Conservation (phyloP, 2,329 filamentous ascomycete species). For the Colletotrichum euphorbiae region DNA sequence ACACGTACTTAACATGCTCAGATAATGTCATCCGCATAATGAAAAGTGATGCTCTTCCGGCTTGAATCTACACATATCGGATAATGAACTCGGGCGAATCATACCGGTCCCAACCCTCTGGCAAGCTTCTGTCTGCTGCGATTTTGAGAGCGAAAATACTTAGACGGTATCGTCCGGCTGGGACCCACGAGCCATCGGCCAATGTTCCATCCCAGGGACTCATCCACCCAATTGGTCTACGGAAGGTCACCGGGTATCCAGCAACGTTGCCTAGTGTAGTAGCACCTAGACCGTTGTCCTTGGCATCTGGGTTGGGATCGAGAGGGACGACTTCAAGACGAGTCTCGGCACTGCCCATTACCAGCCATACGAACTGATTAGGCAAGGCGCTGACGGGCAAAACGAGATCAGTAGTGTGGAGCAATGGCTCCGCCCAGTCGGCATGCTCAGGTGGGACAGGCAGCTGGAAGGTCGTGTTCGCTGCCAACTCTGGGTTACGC, state of each 20-base stretch:
- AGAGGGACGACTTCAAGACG: conserved; percentile 34
- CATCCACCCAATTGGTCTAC: conserved; percentile 24
- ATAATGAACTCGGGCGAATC: conserved; percentile 58
- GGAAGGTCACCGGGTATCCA: conserved; percentile 23
- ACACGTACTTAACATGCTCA: neutral
- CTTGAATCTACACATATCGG: conserved; percentile 48
- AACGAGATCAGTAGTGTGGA: neutral
- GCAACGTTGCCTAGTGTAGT: conserved; percentile 24
- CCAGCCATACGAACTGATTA: conserved; percentile 30
- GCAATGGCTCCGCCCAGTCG: conserved; percentile 21
- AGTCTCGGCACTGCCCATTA: conserved; percentile 38
- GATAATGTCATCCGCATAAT: too few relatives aligned
- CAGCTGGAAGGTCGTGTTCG: conserved; percentile 32
- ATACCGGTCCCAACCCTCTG: conserved; percentile 43
- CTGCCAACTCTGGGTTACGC: neutral
- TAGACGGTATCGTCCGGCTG: conserved; percentile 62
- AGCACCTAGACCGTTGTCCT: conserved; percentile 28
- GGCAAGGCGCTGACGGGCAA: conserved; percentile 28
- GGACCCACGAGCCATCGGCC: conserved; percentile 59
- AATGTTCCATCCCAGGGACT: conserved; percentile 59
- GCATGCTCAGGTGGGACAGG: conserved; percentile 5
- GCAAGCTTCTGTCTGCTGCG: conserved; percentile 30
- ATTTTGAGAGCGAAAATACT: conserved; percentile 41
- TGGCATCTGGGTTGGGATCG: neutral
- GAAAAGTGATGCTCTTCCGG: too few relatives aligned